These are phyloP conservation scores for Kwoniella shivajii DNA, from an alignment of 1,284 basidiomycete species.

Conservation along the genomic window DNA sequence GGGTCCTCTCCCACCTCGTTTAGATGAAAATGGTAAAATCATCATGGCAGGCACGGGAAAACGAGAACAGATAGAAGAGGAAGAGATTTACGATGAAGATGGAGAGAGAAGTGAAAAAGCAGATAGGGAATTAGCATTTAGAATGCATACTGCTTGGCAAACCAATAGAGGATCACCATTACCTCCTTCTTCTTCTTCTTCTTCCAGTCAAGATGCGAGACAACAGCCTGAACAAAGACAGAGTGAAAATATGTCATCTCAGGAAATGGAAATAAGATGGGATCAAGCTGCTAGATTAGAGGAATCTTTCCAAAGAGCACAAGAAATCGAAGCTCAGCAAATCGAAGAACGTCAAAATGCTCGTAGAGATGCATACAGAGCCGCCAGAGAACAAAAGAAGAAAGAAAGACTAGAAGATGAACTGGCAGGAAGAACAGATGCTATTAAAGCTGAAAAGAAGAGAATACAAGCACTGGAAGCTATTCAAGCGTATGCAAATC, in stretches of 20 bases:
- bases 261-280: constrained; percentile 14
- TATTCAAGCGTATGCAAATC: constrained; percentile 26
- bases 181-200: background rate
- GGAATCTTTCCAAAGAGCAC: constrained; percentile 16
- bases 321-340: constrained; percentile 19
- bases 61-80: background rate
- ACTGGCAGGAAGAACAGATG: constrained; percentile 8
- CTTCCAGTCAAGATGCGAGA: background rate
- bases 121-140: background rate
- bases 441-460: constrained; percentile 19
- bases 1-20: constrained; percentile 15
- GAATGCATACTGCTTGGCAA: constrained; percentile 9
- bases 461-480: constrained; percentile 23
- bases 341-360: constrained; percentile 19
- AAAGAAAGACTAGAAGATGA: constrained; percentile 17
- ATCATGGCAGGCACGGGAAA: background rate
- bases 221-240: no score
- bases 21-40: background rate
- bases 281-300: constrained; percentile 20
- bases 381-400: constrained; percentile 14
- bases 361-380: constrained; percentile 13
- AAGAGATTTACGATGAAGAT: constrained; percentile 1
- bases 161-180: background rate
- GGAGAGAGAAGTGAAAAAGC: background rate
- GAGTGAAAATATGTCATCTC: no score